Evolutionary conservation across 169 alveolate species (phyloP).

Genomic region (Nephromyces sp.): DNA sequence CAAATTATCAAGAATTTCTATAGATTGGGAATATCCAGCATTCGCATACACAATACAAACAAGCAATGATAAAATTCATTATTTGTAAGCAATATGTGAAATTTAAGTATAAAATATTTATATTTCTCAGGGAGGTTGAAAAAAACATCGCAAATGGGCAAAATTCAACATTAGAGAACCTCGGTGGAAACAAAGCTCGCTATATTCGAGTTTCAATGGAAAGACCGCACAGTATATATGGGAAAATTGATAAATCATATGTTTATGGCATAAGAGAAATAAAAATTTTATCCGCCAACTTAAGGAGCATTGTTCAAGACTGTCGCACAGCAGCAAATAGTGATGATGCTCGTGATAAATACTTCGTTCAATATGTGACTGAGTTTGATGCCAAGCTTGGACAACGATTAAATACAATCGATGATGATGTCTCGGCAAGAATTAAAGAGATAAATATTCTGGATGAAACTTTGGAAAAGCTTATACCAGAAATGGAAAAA

Average conservation of each 20-base stretch:
- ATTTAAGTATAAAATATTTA: background rate
- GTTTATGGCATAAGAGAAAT: slow-evolving; percentile 72
- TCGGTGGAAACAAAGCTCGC: slow-evolving; percentile 53
- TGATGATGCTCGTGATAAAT: slow-evolving; percentile 78
- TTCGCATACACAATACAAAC: slow-evolving; percentile 61
- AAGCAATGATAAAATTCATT: slow-evolving; percentile 59
- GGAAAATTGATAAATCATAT: slow-evolving; percentile 56
- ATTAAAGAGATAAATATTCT: slow-evolving; percentile 52
- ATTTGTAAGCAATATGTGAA: slow-evolving; percentile 32
- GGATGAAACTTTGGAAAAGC: slow-evolving; percentile 56
- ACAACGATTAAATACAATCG: slow-evolving; percentile 54
- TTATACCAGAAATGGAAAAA: slow-evolving; percentile 50
- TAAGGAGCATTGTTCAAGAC: slow-evolving; percentile 59
- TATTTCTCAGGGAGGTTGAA: slow-evolving; percentile 13
- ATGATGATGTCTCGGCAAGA: slow-evolving; percentile 57
- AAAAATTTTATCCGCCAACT: slow-evolving; percentile 61
- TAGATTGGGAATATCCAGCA: slow-evolving; percentile 82
- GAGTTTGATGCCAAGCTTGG: slow-evolving; percentile 58
- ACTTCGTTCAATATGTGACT: slow-evolving; percentile 68
- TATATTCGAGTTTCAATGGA: slow-evolving; percentile 60
- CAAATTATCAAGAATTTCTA: slow-evolving; percentile 50
- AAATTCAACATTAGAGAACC: slow-evolving; percentile 51
- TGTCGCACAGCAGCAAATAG: slow-evolving; percentile 77
- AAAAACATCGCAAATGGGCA: slow-evolving; percentile 58
- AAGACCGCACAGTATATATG: slow-evolving; percentile 72